Evolutionary conservation across 208 protist genomes (phyloP).

Genomic region (Endotrypanum monterogeii): DNA sequence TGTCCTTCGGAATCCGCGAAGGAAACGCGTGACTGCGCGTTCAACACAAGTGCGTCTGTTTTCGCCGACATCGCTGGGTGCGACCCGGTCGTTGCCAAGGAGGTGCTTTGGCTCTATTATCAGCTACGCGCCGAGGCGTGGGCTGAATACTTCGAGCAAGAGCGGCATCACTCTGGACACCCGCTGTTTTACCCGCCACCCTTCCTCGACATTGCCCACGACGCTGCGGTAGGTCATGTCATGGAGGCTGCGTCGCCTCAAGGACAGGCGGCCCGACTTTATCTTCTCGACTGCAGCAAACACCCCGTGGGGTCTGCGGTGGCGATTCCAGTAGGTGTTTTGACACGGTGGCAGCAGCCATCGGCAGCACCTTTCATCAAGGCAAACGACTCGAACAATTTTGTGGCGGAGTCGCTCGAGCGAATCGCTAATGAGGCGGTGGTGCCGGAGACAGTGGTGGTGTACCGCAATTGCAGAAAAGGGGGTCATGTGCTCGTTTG

Average conservation of each 20-base stretch:
- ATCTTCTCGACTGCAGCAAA: constrained; percentile 37
- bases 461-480: constrained; percentile 10
- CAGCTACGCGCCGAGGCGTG: constrained; percentile 68
- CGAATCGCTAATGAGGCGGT: constrained; percentile 13
- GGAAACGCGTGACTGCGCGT: neutral
- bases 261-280: constrained; percentile 62
- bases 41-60: neutral
- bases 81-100: constrained; percentile 4
- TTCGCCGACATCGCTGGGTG: neutral
- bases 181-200: constrained; percentile 39
- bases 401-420: constrained; percentile 43
- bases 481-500: constrained; percentile 6
- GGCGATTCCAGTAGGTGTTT: constrained; percentile 36
- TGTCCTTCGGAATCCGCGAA: neutral
- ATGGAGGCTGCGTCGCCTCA: constrained; percentile 46
- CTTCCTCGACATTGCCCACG: constrained; percentile 33
- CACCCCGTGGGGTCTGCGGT: constrained; percentile 54
- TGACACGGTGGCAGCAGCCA: constrained; percentile 27
- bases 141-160: constrained; percentile 63
- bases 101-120: constrained; percentile 32
- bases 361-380: constrained; percentile 32
- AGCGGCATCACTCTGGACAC: constrained; percentile 46
- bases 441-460: constrained; percentile 19
- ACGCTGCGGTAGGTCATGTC: constrained; percentile 31
- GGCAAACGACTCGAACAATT: constrained; percentile 47